Conservation (phyloP, 805 yeast genomes). For the Schwanniomyces polymorphus region DNA sequence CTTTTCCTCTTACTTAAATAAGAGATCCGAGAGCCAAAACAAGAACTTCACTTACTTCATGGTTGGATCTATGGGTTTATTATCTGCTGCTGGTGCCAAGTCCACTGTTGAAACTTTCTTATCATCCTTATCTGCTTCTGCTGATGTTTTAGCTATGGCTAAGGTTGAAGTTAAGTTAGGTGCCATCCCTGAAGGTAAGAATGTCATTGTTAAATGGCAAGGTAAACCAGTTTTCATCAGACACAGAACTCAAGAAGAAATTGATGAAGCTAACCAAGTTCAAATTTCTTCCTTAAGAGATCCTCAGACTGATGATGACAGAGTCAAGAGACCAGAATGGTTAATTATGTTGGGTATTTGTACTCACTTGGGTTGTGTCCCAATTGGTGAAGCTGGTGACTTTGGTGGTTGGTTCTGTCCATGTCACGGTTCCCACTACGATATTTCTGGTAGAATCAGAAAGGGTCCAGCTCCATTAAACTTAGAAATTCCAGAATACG, state of each 20-base stretch:
- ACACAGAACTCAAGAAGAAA: slow-evolving; percentile 94
- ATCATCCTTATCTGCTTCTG: slow-evolving; percentile 94
- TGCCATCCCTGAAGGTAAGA: slow-evolving; percentile 95
- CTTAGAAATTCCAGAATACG: slow-evolving; percentile 93
- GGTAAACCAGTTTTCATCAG: slow-evolving; percentile 99
- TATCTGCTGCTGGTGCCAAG: slow-evolving; percentile 92
- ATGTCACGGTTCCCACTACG: slow-evolving; percentile 99
- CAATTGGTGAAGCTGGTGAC: slow-evolving; percentile 99
- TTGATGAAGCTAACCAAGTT: slow-evolving; percentile 87
- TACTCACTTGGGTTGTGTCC: slow-evolving; percentile 99
- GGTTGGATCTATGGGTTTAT: slow-evolving; percentile 92
- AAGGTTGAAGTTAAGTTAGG: slow-evolving; percentile 95
- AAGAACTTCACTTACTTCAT: slow-evolving; percentile 94
- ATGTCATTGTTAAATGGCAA: slow-evolving; percentile 98
- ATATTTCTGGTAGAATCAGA: slow-evolving; percentile 99
- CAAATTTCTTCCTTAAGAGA: slow-evolving; percentile 82
- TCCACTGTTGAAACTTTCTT: slow-evolving; percentile 93
- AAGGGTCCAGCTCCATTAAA: slow-evolving; percentile 99
- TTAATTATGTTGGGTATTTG: slow-evolving; percentile 98
- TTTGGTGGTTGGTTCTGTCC: slow-evolving; percentile 99
- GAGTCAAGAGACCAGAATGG: slow-evolving; percentile 98
- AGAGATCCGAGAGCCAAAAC: slow-evolving; percentile 61
- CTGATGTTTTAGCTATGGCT: slow-evolving; percentile 99
- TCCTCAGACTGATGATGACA: slow-evolving; percentile 89
- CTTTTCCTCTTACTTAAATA: slow-evolving; percentile 76